Evolutionary conservation across 179 eudicot genomes (phyloP).

Genomic region (Carnegiea gigantea): DNA sequence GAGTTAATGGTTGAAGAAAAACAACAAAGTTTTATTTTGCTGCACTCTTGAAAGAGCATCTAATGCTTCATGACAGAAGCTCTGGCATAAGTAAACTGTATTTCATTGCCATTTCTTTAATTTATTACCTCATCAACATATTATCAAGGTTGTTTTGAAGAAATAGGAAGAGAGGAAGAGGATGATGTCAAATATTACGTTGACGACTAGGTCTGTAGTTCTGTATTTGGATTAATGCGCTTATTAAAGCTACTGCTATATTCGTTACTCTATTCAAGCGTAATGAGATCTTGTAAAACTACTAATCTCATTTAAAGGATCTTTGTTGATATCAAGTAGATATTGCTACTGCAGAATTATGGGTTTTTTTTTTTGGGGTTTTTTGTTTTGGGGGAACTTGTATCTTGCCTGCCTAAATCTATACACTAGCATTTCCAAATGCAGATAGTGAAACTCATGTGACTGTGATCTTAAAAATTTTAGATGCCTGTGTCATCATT

Average conservation of each 20-base stretch:
- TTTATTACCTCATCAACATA: too few species aligned
- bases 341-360: not conserved
- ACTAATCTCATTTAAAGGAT: not conserved
- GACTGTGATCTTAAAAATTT: conserved; percentile 19
- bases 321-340: not conserved
- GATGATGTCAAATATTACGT: too few species aligned
- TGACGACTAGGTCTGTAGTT: not conserved
- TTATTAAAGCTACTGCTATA: not conserved
- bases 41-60: too few species aligned
- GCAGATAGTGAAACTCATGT: conserved; percentile 12
- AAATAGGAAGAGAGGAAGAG: too few species aligned
- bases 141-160: too few species aligned
- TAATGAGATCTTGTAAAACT: too few species aligned
- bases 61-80: not conserved
- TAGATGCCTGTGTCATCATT: conserved; percentile 74
- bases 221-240: not conserved
- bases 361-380: too few species aligned
- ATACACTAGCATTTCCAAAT: not conserved
- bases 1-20: too few species aligned
- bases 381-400: too few species aligned
- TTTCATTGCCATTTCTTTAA: too few species aligned
- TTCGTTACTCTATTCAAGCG: not conserved
- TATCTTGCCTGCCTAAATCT: not conserved
- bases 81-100: not conserved
- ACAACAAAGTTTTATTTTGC: too few species aligned